Evolutionary conservation across 2,329 filamentous ascomycete species (phyloP), one percentile per base, ranked within the genome.

Genomic region (Trichoderma koningiopsis): DNA sequence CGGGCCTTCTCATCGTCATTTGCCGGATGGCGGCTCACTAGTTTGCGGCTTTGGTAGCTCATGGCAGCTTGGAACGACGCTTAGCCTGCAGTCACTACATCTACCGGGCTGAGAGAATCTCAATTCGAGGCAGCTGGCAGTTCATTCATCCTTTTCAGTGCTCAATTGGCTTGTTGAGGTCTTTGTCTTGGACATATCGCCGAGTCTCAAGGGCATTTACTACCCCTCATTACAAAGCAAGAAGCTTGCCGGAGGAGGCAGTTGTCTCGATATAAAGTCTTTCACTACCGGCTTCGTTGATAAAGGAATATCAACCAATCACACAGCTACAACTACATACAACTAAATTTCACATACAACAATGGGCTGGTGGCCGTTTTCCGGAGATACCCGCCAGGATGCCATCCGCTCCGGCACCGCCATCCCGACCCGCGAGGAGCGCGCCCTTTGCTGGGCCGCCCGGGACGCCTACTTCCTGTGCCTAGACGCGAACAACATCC

Each of bases 401-500:
- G 85, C 85, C 73, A 83, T 88, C 73, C 86, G 86, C 78, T 79
- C 80, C 71, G 87, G 87, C 74, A 80, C 82, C 72, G 84, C 94
- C 75, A 93, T 94, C 5, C 96, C 96, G n/a, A 92, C 93, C 77
- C 91, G 95, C 72, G 88, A 86, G 72, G 92, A 94, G 79, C 91
- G 96, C 76, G 85, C 89, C 75, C 85, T 87, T 77, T 99, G 96
- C 88, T 99, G 95, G 92, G 91, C 93, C 76, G 90, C 92, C 58
- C 89, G 96, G 74, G 96, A 99, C 82, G 82, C 82, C 72, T 98
- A 96, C 86, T 98, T 97, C 81, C 83, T 84, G 73, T 99, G 96
- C 77, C 87, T 99, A 57, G 94, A 98, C 81, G 86, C 87, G 73
- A 86, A 94, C 83, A 83, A 86, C 77, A 95, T 99, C 74, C 79